Percentiles rank a stretch among this genome's conserved stretches.
Conservation (phyloP, 257 asterid genomes). For the Penstemon eatonii region DNA sequence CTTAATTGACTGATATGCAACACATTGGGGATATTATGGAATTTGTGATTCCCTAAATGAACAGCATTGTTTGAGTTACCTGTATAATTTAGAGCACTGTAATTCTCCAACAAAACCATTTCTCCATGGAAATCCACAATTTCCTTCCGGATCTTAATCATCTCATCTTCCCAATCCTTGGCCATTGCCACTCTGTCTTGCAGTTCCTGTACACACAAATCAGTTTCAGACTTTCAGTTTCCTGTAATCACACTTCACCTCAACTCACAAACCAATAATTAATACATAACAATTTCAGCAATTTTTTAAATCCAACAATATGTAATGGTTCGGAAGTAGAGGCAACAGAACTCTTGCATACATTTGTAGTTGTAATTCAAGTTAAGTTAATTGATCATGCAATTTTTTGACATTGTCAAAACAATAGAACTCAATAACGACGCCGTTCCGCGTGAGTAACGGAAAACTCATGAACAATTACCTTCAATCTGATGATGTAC, state of each 20-base stretch:
- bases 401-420: too few species aligned
- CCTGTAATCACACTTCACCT: not conserved
- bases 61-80: slow-evolving; percentile 38
- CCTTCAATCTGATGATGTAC: slow-evolving; percentile 79
- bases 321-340: too few species aligned
- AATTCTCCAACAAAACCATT: slow-evolving; percentile 92
- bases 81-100: slow-evolving; percentile 88
- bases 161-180: slow-evolving; percentile 58
- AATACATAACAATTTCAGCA: not conserved
- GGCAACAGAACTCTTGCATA: too few species aligned
- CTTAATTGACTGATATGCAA: too few species aligned
- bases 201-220: slow-evolving; percentile 53
- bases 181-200: slow-evolving; percentile 71
- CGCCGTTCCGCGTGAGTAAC: not conserved
- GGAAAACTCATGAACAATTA: slow-evolving; percentile 4
- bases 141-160: slow-evolving; percentile 65
- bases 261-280: not conserved
- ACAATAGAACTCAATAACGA: not conserved
- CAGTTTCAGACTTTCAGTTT: not conserved
- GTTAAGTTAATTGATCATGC: too few species aligned
- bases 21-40: not conserved
- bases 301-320: too few species aligned
- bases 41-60: not conserved
- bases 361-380: too few species aligned
- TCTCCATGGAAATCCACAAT: slow-evolving; percentile 96